Conservation (phyloP, 495 filamentous ascomycete species). For the Elasticomyces elasticus region DNA sequence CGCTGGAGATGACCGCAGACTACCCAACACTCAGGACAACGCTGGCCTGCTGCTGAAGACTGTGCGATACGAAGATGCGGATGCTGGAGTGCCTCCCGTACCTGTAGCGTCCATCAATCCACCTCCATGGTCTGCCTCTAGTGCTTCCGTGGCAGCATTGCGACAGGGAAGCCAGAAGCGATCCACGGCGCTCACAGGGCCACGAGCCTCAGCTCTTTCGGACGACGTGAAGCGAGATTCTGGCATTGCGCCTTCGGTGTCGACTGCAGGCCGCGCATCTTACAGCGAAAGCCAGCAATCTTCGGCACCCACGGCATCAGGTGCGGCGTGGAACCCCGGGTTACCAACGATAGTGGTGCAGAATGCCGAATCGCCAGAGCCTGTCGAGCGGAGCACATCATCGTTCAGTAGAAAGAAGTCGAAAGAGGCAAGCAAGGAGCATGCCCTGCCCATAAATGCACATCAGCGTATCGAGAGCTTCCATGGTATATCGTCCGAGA, state of each 20-base stretch:
- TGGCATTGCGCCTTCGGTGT: slow-evolving; percentile 20
- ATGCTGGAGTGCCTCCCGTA: slow-evolving; percentile 11
- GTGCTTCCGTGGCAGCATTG: not conserved
- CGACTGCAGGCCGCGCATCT: slow-evolving; percentile 7
- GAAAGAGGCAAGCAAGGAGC: not conserved
- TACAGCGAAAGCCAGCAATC: slow-evolving; percentile 8
- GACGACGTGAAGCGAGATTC: slow-evolving; percentile 24
- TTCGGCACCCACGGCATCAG: not conserved
- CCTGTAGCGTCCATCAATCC: slow-evolving; percentile 6
- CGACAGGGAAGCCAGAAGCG: not conserved
- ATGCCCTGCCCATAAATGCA: not conserved
- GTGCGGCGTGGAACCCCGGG: slow-evolving; percentile 16
- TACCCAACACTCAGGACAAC: not conserved
- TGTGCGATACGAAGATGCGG: slow-evolving; percentile 17
- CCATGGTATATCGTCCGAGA: slow-evolving; percentile 45
- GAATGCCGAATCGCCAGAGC: slow-evolving; percentile 12
- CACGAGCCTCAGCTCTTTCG: not conserved
- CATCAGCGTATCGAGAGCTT: slow-evolving; percentile 29
- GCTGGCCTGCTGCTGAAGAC: slow-evolving; percentile 6
- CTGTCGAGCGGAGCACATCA: slow-evolving; percentile 6
- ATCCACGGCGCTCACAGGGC: not conserved
- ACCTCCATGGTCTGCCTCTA: slow-evolving; percentile 6
- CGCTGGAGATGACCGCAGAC: not conserved
- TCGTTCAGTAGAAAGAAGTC: slow-evolving; percentile 6
- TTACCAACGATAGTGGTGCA: slow-evolving; percentile 34